Base-by-base conservation (phyloP, 2,329 filamentous ascomycete genomes). In the Orbilia blumenaviensis region DNA sequence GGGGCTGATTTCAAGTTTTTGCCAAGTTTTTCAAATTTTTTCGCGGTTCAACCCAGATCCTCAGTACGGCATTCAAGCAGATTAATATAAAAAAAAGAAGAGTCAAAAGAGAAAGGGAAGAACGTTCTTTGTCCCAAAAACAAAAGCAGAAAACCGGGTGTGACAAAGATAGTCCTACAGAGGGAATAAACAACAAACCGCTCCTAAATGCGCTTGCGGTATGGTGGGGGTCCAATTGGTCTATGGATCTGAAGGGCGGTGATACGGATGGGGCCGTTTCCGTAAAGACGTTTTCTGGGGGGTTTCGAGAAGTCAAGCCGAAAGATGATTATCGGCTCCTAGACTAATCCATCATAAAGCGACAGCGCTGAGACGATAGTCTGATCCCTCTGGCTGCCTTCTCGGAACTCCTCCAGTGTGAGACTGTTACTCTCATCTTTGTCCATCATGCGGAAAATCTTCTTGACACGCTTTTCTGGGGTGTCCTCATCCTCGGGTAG, bases 371-470 rank as follows among this genome's bases (percentile, higher is more conserved):
- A 98, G 73, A 99, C 95, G 82, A 99, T 99, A 8, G 95, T 99
- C 86, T 98, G 94, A 84, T 99, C 95, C 75, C 94, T 92, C 87
- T 98, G 97, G 86, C 93, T 97, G 80, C 95, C 95, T 85, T 99
- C 95, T 85, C 98, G 98, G 87, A 99, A 99, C 83, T 99, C 95
- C 77, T 94, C 91, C 88, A 97, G 94, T 83, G 98, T 94, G 81
- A 99, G 85, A 82, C 92, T 96, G 80, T 94, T 95, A 82, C 98
- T 98, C 86, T 98, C 94, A 83, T 99, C 95, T 88, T 99, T 99
- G 87, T 99, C 95, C 95, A 99, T 99, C 95, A 98, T 98, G 81
- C 91, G 88, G 87, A 99, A 99, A 84, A 99, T 98, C 87, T 99
- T 99, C 84, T 88, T 90, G 78, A 99, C 95, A 78, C 95, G 91